Evolutionary conservation across 805 yeast species (phyloP), one percentile per base, ranked within the genome.

Genomic region (Metschnikowia continentalis): DNA sequence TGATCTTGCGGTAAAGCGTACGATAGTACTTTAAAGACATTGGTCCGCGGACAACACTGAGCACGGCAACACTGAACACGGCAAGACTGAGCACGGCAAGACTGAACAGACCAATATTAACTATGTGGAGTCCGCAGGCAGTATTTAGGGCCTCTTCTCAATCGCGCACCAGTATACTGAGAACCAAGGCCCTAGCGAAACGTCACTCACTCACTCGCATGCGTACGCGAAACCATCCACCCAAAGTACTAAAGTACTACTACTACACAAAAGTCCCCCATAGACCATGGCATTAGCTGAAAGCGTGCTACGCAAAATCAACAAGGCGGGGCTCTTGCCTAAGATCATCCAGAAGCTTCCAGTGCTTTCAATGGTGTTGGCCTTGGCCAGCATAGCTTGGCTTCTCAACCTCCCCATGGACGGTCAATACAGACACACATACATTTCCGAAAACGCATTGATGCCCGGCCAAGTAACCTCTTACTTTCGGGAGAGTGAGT

Each of bases 401-500:
- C 70, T 94, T n/a, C 64, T 78, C 13, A 68, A 77, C 20, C 71
- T 90, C 46, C 97, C 98, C 0, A 54, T 82, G 58, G 86, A 86
- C 15, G 98, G 97, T 19, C 89, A 88, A 62, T 89, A 73, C 65
- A 75, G 97, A 49, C 69, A 76, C 55, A 90, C 97, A 2, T 94
- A 94, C 66, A 86, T 91, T 11, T 86, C 96, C 6, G 99, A 94
- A 64, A 94, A 94, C 68, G 99, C 99, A 32, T 74, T 94, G 65
- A 84, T 94, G 88, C 97, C 99, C 6, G 91, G 96, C 0, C 98
- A 94, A 66, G 98, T 94, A 2, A 84, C 85, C 59, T 84, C 95
- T 22, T 90, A 90, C 64, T 94, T 88, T 66, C 77, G 97, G 49
- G 98, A 92, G 62, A 82, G 90, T 38, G 98, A 94, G 65, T 94